Conservation (phyloP, 2,329 filamentous ascomycete genomes). For the Penicillium sp. region DNA sequence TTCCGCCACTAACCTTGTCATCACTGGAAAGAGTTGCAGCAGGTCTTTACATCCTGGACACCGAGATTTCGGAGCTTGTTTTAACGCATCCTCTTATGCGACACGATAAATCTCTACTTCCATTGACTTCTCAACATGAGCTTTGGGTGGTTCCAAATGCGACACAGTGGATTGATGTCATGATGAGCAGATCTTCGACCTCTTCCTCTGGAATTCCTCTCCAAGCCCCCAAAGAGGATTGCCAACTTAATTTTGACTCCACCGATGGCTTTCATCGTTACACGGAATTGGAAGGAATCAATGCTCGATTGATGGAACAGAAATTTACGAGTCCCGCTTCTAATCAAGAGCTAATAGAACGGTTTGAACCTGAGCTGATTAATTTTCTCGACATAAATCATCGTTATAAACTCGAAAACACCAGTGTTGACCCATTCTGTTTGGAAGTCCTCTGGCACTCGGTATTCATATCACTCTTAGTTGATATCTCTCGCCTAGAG, state of each 20-base stretch:
- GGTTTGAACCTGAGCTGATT: conserved; percentile 4
- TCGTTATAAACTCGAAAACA: conserved; percentile 7
- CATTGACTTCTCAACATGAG: conserved; percentile 8
- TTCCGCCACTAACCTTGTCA: neutral
- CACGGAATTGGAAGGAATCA: conserved; percentile 25
- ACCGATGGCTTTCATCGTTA: conserved; percentile 23
- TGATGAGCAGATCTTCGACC: neutral
- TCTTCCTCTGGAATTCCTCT: neutral
- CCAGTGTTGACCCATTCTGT: conserved; percentile 22
- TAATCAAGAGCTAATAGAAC: neutral
- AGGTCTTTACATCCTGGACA: conserved; percentile 12
- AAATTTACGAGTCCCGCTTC: neutral
- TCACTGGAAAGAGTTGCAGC: conserved; percentile 4
- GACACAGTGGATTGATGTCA: conserved; percentile 10
- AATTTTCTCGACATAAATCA: conserved; percentile 14
- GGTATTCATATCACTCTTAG: conserved; percentile 30
- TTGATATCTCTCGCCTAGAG: conserved; percentile 33
- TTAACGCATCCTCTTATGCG: conserved; percentile 12
- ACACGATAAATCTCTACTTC: conserved; percentile 9
- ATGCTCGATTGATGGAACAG: conserved; percentile 24
- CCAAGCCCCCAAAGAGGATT: neutral
- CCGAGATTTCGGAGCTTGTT: conserved; percentile 13
- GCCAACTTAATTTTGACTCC: neutral
- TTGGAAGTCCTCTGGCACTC: conserved; percentile 35
- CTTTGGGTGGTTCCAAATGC: conserved; percentile 21